Percentiles rank a stretch among this genome's conserved stretches.
Conservation (phyloP, 768 basidiomycete species). For the Podaxis sp. region DNA sequence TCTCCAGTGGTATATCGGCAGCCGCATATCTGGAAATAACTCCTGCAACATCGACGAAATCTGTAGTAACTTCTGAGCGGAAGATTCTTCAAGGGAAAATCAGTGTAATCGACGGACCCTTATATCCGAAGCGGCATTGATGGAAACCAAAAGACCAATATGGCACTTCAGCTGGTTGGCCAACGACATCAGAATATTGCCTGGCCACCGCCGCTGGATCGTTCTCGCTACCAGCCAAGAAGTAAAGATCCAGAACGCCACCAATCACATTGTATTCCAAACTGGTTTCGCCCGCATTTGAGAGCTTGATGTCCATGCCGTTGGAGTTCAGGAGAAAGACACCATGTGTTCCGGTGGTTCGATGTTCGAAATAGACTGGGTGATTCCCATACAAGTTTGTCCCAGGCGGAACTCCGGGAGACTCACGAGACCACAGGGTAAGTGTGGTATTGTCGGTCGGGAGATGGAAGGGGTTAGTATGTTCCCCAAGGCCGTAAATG, state of each 20-base stretch:
- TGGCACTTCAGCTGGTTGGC: slow-evolving; percentile 67
- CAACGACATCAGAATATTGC: slow-evolving; percentile 70
- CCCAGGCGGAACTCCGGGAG: slow-evolving; percentile 52
- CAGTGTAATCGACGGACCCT: slow-evolving; percentile 30
- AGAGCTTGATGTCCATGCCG: slow-evolving; percentile 77
- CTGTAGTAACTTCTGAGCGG: slow-evolving; percentile 25
- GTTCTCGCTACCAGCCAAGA: slow-evolving; percentile 63
- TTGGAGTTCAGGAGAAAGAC: slow-evolving; percentile 70
- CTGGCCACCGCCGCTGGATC: slow-evolving; percentile 56
- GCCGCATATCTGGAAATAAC: slow-evolving; percentile 62
- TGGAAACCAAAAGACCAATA: slow-evolving; percentile 76
- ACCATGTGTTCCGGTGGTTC: slow-evolving; percentile 63
- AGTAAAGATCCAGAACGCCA: slow-evolving; percentile 76
- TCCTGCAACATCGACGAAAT: slow-evolving; percentile 58
- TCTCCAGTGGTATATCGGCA: slow-evolving; percentile 66
- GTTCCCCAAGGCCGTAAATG: slow-evolving; percentile 79
- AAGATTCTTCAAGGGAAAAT: too few species aligned
- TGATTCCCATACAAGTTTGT: slow-evolving; percentile 74
- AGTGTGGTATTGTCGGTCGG: slow-evolving; percentile 42
- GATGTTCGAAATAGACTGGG: slow-evolving; percentile 72
- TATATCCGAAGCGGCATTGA: slow-evolving; percentile 71
- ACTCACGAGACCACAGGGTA: slow-evolving; percentile 66
- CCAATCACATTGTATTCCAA: slow-evolving; percentile 80
- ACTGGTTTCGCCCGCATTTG: slow-evolving; percentile 35
- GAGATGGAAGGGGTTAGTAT: slow-evolving; percentile 64